Evolutionary conservation across 768 basidiomycete genomes (phyloP), one percentile per base, ranked within the genome.

Genomic region (Agaricus bisporus): DNA sequence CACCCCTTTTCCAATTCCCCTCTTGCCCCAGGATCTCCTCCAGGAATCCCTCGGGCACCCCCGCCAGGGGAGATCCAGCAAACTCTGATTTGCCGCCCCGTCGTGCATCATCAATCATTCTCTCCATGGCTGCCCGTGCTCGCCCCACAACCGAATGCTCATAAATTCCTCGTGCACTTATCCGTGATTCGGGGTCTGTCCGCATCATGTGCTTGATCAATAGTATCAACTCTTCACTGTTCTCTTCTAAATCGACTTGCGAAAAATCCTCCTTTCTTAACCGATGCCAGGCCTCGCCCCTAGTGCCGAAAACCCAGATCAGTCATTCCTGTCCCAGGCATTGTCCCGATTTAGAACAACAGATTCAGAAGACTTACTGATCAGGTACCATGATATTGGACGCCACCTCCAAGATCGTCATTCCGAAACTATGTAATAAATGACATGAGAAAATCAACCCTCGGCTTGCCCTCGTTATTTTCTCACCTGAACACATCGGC

Each of bases 311-410:
- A 54, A 59, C 56, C 61, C 38, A 58, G 63, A 65, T 68, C 63
- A 70, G 64, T 56, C 61, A 54, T 58, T 46, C 49, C 58, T 25
- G 25, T 54, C 45, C 29, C 53, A 54, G 53, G 53, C 29, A 7
- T 48, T 26, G 41, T 36, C 52, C 52, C 53, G 46, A 41, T 48
- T 48, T 22, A 47, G 53, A 54, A 37, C 37, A 41, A 42, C 9
- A n/a, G 26, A 41, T 41, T 54, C 47, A 45, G 35, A 39, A 58
- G 51, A 82, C 93, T 77, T 64, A 91, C 92, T 89, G 94, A 72
- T 94, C 93, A 70, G 97, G 97, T 43, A 99, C 91, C 48, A 97
- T 82, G 63, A 98, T 93, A 65, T 99, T 99, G 58, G 91, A 82
- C 49, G 95, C 89, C 51, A 91, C 86, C 77, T 99, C 97, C 49